Conservation (phyloP, 495 filamentous ascomycete species). For the Aspergillus ellipticus region DNA sequence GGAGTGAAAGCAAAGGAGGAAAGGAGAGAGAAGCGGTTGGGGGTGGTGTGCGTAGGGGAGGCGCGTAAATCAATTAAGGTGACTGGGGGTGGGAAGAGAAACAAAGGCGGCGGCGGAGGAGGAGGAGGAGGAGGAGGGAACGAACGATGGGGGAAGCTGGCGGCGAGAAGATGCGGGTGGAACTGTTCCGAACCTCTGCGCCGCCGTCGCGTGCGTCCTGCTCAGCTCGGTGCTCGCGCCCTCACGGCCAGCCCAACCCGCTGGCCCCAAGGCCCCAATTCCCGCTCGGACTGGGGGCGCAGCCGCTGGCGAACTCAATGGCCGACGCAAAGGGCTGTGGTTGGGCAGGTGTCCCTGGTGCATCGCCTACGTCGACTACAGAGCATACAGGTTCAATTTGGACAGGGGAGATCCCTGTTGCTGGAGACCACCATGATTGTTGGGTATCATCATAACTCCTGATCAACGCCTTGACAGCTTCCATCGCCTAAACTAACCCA, state of each 20-base stretch:
- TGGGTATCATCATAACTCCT: constrained; percentile 3
- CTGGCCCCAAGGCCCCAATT: background rate
- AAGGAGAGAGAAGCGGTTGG: no score
- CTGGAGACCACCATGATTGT: background rate
- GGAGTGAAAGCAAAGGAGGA: background rate
- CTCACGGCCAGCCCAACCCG: constrained; percentile 7
- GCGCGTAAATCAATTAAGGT: constrained; percentile 9
- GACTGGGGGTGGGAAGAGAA: constrained; percentile 8
- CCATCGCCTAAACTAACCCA: background rate
- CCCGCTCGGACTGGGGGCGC: background rate
- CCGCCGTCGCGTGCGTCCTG: constrained; percentile 23
- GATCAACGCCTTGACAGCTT: background rate
- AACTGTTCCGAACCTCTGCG: constrained; percentile 37
- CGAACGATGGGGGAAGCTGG: constrained; percentile 14
- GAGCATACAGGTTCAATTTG: background rate
- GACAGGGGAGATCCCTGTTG: background rate
- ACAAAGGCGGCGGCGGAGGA: constrained; percentile 11
- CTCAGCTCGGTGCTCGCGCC: no score
- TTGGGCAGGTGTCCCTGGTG: background rate
- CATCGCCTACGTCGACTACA: background rate
- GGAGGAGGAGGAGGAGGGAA: constrained; percentile 14
- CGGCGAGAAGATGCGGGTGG: constrained; percentile 33
- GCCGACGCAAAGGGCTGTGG: background rate
- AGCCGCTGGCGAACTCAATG: background rate
- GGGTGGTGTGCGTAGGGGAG: background rate